Evolutionary conservation across 2,329 filamentous ascomycete species (phyloP).

Genomic region (Diaporthe sp.): DNA sequence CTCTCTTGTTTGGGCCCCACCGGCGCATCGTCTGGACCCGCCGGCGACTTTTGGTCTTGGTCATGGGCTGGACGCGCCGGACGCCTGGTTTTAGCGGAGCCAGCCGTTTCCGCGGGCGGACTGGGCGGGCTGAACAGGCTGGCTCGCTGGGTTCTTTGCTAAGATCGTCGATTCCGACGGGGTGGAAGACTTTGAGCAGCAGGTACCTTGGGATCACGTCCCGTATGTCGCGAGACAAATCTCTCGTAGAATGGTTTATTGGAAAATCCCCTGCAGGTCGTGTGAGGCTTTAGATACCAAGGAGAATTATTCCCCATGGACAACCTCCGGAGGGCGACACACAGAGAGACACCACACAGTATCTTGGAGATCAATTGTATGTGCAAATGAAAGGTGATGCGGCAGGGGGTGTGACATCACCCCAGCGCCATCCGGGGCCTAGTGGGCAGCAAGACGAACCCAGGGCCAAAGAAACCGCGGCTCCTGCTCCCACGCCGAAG

Average conservation of each 20-base stretch:
- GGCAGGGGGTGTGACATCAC: slow-evolving; percentile 10
- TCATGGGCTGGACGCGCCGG: background rate
- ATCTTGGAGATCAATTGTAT: background rate
- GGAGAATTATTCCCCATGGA: background rate
- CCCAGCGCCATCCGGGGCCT: background rate
- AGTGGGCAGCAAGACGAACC: background rate
- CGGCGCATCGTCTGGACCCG: background rate
- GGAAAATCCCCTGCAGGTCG: background rate
- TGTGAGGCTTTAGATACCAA: background rate
- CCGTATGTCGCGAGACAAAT: slow-evolving; percentile 1
- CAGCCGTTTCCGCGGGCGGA: slow-evolving; percentile 17
- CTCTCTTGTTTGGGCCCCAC: slow-evolving; percentile 8
- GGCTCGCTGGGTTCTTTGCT: background rate
- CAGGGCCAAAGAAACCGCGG: slow-evolving; percentile 17
- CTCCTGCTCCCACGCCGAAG: background rate
- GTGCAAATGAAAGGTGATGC: slow-evolving; percentile 11
- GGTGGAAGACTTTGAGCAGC: background rate
- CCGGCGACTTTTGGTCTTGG: background rate
- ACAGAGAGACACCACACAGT: background rate
- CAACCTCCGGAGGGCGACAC: background rate
- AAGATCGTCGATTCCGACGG: slow-evolving; percentile 12
- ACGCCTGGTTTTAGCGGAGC: slow-evolving; percentile 24
- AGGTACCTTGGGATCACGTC: background rate
- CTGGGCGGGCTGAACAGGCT: slow-evolving; percentile 16
- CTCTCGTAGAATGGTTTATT: background rate